phyloP scores from a whole-genome alignment of 2,329 filamentous ascomycete species.

The Penicillium sp. region DNA sequence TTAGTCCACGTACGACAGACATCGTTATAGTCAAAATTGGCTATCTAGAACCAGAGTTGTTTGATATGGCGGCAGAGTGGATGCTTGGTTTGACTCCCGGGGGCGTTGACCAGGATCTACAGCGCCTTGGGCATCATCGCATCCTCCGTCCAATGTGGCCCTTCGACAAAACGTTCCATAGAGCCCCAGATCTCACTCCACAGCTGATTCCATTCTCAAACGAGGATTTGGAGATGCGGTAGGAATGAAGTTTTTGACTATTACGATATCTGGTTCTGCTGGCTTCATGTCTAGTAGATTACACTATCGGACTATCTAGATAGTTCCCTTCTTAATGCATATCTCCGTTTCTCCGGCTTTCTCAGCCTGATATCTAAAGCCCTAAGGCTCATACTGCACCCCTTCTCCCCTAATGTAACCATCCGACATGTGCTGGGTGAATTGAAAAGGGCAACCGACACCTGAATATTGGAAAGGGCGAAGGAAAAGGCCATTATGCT shows the following conservation, averaged over 20 bases:
- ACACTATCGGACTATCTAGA: too few relatives aligned
- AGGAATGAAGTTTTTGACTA: too few relatives aligned
- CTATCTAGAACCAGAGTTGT: constrained; percentile 56
- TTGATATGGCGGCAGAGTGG: constrained; percentile 56
- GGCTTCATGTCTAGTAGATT: not conserved
- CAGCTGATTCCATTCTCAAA: constrained; percentile 39
- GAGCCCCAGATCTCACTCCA: constrained; percentile 38
- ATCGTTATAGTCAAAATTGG: constrained; percentile 59
- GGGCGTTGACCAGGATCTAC: constrained; percentile 55
- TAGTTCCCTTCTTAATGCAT: too few relatives aligned
- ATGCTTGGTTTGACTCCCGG: constrained; percentile 56
- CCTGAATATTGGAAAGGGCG: too few relatives aligned
- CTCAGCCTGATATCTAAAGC: too few relatives aligned
- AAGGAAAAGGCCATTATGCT: too few relatives aligned
- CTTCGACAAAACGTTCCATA: constrained; percentile 41
- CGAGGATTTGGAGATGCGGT: not conserved
- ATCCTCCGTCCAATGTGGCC: constrained; percentile 54
- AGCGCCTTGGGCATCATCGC: constrained; percentile 49
- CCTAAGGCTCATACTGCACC: too few relatives aligned
- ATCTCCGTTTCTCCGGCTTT: too few relatives aligned
- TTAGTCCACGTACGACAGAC: constrained; percentile 49
- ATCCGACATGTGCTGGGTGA: not conserved
- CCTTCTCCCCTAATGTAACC: too few relatives aligned
- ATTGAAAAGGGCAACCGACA: too few relatives aligned
- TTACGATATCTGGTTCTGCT: not conserved